Base-by-base conservation (phyloP, 1,284 basidiomycete genomes). In the Xerocomus nothofagi region DNA sequence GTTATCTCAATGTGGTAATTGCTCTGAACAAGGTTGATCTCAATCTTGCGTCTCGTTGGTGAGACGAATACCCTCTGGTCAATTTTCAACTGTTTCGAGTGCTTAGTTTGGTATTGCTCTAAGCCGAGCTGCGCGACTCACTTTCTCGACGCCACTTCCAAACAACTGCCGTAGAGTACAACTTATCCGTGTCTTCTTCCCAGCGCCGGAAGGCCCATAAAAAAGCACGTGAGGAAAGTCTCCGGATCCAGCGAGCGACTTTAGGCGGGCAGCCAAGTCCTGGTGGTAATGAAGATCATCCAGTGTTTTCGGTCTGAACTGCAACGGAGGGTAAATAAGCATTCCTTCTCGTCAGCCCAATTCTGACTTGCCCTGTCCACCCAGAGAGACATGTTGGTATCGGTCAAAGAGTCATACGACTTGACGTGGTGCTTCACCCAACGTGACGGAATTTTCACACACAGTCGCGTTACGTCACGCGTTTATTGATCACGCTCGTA, bases 1-100 rank as follows among this genome's bases (percentile, higher is more conserved):
- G 97, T 99, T 50, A 99, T 86, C 71, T 99, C 96, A 42, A 99
- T 89, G 72, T 99, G 96, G 68, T 88, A 99, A 70, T 97, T 98
- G 70, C 91, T 93, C 73, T 98, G 91, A 8, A 99, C 96, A 52
- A 99, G 79, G 67, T 98, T 98, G 61, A 99, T 87, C 67, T 99
- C 96, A 27, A 99, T 78, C 70, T 98, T 98, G 52, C 95, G 82
- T 66, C 89, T 93, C 10, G 93, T 94, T 0, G 97, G 96, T 0
- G 95, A 95, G 34, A 98, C 72, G 69, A 99, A 99, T 1, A 98
- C 86, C 49, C 96, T 79, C 77, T 99, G 97, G 70, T 99, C 96
- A 51, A 99, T 98, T 78, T 98, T 96, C 50, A 99, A 80, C 95
- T 98, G 64, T 48, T 40, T 24, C 9, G 51, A 20, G 39, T 43